Evolutionary conservation across 1,139 yeast genomes (phyloP), one percentile per base, ranked within the genome.

Genomic region (Geotrichum carabidarum): DNA sequence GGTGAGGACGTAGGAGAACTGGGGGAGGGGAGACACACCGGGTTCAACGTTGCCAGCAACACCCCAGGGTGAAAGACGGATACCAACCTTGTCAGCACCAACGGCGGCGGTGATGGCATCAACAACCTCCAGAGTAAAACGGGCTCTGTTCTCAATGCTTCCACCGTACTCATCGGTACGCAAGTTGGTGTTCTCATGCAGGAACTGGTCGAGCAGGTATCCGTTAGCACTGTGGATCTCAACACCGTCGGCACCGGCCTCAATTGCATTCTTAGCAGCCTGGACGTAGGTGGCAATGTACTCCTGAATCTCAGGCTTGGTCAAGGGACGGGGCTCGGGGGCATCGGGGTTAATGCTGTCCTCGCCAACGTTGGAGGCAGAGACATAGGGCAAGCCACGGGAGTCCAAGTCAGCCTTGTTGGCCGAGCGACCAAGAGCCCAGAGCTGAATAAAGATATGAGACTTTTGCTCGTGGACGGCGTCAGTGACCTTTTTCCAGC

Each of bases 81-180:
- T 66, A 34, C 79, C 86, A 22, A 81, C 71, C 59, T 71, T 74
- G 9, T 74, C 73, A 31, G 79, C 76, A 36, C 88, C 89, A 59
- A 83, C 67, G 6, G 77, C 77, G 6, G 71, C 79, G 42, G 69
- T 65, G 8, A 80, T 62, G 9, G 77, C 78, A 59, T 82, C 85
- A 48, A 83, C 69, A 43, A 82, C 71, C 62, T 82, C 84, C 51
- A 83, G 70, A 9, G 74, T 61, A 59, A 83, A 76, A 57, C 86
- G 71, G n/a, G 83, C 75, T 58, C 88, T 74, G 70, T 83, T 84
- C 65, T 82, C 87, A 61, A 83, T 74, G n/a, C 79, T 72, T 2
- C 89, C 86, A 60, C 88, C 89, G 65, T 83, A 84, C 65, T 80
- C 74, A 63, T 83, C 89, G n/a, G 84, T 80, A 66, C 90, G 78